Percentiles rank a stretch among this genome's conserved stretches.
Conservation (phyloP, 345 rosid species). For the Eucalyptus albens region DNA sequence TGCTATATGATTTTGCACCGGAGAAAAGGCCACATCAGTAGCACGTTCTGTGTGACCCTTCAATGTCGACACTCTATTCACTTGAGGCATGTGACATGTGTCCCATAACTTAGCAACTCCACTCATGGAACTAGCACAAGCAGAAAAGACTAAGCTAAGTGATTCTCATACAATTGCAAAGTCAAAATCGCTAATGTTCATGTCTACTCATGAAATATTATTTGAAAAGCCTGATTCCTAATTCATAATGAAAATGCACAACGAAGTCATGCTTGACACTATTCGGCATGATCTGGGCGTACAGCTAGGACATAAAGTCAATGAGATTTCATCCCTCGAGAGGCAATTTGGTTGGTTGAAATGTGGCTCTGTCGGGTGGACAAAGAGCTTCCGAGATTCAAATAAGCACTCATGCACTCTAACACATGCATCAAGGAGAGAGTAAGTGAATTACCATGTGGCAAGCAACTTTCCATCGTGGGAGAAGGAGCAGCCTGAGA, state of each 20-base stretch:
- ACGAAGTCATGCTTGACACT: neutral
- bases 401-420: neutral
- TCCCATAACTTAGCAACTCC: conserved; percentile 92
- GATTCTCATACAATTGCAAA: neutral
- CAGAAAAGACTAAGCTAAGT: neutral
- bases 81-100: conserved; percentile 76
- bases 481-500: conserved; percentile 89
- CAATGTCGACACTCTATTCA: conserved; percentile 39
- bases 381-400: neutral
- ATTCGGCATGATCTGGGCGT: neutral
- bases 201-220: neutral
- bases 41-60: conserved; percentile 91
- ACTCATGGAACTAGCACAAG: conserved; percentile 43
- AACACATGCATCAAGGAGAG: neutral
- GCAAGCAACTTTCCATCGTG: conserved; percentile 72
- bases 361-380: neutral
- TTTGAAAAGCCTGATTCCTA: neutral
- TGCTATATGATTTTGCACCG: conserved; percentile 53
- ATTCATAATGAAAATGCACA: neutral
- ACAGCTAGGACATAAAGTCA: neutral
- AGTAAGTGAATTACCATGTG: conserved; percentile 49
- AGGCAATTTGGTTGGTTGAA: neutral
- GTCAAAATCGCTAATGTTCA: neutral
- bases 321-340: neutral
- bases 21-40: conserved; percentile 88